phyloP scores from a whole-genome alignment of 352 stramenopile species.

The Thalassiosira ordinaria region DNA sequence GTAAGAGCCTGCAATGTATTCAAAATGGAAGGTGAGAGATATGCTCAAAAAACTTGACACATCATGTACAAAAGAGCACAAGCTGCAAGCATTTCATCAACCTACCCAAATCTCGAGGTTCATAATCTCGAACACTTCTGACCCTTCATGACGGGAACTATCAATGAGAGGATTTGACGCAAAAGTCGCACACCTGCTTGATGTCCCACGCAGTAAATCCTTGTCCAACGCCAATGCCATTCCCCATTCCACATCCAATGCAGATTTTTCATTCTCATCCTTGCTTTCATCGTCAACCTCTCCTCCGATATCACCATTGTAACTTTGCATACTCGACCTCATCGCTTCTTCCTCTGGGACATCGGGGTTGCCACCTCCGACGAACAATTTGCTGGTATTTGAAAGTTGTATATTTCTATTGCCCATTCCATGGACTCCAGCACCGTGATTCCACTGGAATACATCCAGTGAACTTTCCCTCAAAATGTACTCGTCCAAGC shows the following conservation, averaged over 20 bases:
- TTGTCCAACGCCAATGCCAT: constrained; percentile 44
- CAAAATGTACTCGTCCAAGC: constrained; percentile 41
- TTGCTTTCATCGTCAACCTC: neutral
- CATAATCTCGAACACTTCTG: constrained; percentile 35
- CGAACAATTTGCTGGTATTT: constrained; percentile 31
- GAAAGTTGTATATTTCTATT: constrained; percentile 42
- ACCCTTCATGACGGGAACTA: neutral
- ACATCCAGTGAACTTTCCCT: constrained; percentile 43
- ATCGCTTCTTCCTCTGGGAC: neutral
- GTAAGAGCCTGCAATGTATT: constrained; percentile 30
- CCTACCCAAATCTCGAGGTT: constrained; percentile 48
- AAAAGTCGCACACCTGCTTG: constrained; percentile 42
- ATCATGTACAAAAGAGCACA: too few species aligned
- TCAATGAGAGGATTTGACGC: constrained; percentile 17
- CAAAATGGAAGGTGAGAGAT: too few species aligned
- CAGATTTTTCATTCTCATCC: neutral
- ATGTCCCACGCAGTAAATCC: constrained; percentile 41
- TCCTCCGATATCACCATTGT: constrained; percentile 2
- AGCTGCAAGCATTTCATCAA: too few species aligned
- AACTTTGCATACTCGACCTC: neutral
- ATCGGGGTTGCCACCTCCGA: constrained; percentile 14
- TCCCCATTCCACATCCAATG: constrained; percentile 4
- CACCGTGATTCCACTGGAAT: constrained; percentile 33
- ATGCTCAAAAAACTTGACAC: too few species aligned
- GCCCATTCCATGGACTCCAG: constrained; percentile 2